phyloP scores from a whole-genome alignment of 1,139 yeast genomes.

The Citeromyces siamensis region DNA sequence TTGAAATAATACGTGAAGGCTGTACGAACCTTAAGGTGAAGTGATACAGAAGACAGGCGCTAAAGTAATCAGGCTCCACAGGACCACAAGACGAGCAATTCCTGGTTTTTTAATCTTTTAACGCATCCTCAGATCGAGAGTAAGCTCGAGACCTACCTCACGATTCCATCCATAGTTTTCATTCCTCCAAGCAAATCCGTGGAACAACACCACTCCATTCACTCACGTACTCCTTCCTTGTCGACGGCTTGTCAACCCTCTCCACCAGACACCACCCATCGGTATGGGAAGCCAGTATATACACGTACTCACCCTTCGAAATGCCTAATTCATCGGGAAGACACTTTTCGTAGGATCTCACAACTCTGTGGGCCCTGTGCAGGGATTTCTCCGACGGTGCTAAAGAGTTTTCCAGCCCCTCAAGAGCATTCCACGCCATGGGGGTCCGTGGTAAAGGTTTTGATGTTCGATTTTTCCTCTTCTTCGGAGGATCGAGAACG shows the following conservation, averaged over 20 bases:
- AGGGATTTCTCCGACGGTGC: background rate
- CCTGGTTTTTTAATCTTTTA: background rate
- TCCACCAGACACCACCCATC: conserved; percentile 31
- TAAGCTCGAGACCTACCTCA: background rate
- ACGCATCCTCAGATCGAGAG: background rate
- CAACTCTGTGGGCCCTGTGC: conserved; percentile 13
- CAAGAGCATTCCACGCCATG: background rate
- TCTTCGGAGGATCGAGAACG: background rate
- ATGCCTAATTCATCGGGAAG: conserved; percentile 23
- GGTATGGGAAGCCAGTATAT: conserved; percentile 23
- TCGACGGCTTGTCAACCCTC: conserved; percentile 13
- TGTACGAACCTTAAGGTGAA: too few relatives aligned
- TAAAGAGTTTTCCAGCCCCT: background rate
- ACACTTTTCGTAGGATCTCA: conserved; percentile 16
- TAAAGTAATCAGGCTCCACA: too few relatives aligned
- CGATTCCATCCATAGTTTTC: background rate
- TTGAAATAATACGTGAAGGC: too few relatives aligned
- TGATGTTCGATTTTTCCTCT: background rate
- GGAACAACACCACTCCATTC: conserved; percentile 1
- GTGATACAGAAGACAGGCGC: too few relatives aligned
- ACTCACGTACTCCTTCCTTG: background rate
- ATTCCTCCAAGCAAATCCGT: background rate
- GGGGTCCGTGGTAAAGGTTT: conserved; percentile 1
- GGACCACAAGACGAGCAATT: background rate
- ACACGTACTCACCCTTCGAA: conserved; percentile 18